Percentiles rank a stretch among this genome's conserved stretches.
Conservation (phyloP, 2,329 filamentous ascomycete genomes). For the Trematosphaeria pertusa region DNA sequence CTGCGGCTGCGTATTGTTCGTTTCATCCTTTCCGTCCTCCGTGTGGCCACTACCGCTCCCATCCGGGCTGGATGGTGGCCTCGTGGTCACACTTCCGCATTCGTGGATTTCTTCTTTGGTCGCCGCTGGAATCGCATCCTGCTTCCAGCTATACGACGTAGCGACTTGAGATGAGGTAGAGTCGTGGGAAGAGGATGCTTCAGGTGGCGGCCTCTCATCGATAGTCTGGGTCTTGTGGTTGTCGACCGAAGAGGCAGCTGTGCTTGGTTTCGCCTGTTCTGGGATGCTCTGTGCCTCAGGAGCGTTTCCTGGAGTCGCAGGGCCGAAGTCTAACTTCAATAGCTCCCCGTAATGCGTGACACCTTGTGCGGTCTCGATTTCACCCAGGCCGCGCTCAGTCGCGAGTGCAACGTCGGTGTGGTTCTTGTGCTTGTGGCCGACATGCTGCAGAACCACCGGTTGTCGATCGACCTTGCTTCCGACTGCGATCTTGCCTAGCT, state of each 20-base stretch:
- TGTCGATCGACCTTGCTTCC: constrained; percentile 21
- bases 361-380: constrained; percentile 41
- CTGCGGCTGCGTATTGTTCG: no score
- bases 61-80: background rate
- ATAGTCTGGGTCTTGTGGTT: no score
- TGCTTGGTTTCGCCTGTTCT: background rate
- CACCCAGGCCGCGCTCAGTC: constrained; percentile 11
- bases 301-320: background rate
- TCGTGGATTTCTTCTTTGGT: no score
- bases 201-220: no score
- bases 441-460: constrained; percentile 1
- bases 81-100: no score
- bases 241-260: no score
- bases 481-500: constrained; percentile 73
- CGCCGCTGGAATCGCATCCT: no score
- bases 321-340: constrained; percentile 37
- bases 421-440: constrained; percentile 16
- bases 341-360: constrained; percentile 45
- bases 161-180: no score
- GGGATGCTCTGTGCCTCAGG: background rate
- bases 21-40: background rate
- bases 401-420: constrained; percentile 1
- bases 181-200: no score
- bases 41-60: background rate
- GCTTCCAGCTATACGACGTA: no score